These are phyloP conservation scores for Madurella mycetomatis DNA, from an alignment of 2,329 filamentous ascomycete genomes.

Conservation along the genomic window DNA sequence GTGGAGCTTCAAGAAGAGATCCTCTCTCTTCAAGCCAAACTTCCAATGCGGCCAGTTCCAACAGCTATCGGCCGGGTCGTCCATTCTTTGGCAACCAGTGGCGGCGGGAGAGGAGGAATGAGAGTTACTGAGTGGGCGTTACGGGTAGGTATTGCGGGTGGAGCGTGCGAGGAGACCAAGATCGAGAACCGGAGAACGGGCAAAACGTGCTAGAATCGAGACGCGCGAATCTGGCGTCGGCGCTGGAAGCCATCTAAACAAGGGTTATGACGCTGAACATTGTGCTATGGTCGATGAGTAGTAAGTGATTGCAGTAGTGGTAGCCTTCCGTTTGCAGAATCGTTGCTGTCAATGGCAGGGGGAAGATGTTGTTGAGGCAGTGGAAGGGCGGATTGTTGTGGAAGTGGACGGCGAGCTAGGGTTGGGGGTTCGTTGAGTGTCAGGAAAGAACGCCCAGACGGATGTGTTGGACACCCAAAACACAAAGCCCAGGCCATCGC, in stretches of 20 bases:
- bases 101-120: conserved; percentile 2
- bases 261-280: conserved; percentile 24
- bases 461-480: conserved; percentile 13
- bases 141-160: conserved; percentile 18
- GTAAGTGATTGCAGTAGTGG: too few species aligned
- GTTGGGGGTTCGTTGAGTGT: conserved; percentile 15
- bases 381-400: conserved; percentile 7
- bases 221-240: conserved; percentile 24
- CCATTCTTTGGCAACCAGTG: conserved; percentile 41
- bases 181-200: conserved; percentile 25
- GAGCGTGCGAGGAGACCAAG: conserved; percentile 24
- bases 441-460: conserved; percentile 9
- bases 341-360: not conserved
- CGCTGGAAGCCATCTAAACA: conserved; percentile 33
- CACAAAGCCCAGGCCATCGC: not conserved
- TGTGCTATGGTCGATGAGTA: conserved; percentile 6
- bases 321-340: too few species aligned
- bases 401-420: conserved; percentile 12
- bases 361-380: conserved; percentile 14
- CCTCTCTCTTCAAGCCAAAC: conserved; percentile 57
- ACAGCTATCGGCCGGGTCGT: conserved; percentile 49
- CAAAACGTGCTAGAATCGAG: conserved; percentile 18
- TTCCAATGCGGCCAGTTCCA: conserved; percentile 58
- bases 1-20: conserved; percentile 54
- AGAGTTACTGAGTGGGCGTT: conserved; percentile 10